These are phyloP conservation scores for Phytophthora tubulina DNA, from an alignment of 352 stramenopile genomes.

Conservation along the genomic window DNA sequence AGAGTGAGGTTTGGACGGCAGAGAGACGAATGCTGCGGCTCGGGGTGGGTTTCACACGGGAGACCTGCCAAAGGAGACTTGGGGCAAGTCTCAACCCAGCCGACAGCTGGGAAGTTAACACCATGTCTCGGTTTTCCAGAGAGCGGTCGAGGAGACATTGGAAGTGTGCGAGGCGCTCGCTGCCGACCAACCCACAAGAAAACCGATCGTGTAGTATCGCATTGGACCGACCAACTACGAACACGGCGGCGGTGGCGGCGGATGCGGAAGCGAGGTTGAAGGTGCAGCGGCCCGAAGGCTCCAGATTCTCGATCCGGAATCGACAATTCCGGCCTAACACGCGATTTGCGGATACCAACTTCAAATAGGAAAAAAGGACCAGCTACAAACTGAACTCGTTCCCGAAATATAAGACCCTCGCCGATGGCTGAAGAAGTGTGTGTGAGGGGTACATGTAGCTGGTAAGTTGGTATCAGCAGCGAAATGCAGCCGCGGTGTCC, in stretches of 20 bases:
- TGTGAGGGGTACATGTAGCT: too few relatives aligned
- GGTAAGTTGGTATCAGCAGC: too few relatives aligned
- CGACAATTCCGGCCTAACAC: neutral
- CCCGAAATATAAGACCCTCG: neutral
- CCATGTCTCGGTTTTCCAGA: slow-evolving; percentile 38
- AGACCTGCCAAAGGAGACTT: slow-evolving; percentile 21
- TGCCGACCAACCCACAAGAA: slow-evolving; percentile 32
- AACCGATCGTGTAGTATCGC: slow-evolving; percentile 20
- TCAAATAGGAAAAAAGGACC: neutral
- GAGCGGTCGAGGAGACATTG: slow-evolving; percentile 15
- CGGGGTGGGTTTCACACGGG: slow-evolving; percentile 9
- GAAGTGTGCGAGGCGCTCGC: slow-evolving; percentile 18
- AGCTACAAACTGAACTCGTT: neutral
- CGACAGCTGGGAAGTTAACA: slow-evolving; percentile 29
- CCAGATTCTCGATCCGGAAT: neutral
- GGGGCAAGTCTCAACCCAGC: slow-evolving; percentile 17
- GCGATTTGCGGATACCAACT: neutral
- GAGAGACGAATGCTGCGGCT: slow-evolving; percentile 32
- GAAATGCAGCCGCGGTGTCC: too few relatives aligned
- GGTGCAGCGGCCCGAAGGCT: neutral
- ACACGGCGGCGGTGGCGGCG: neutral
- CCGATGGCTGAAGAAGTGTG: neutral
- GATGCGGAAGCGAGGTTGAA: neutral
- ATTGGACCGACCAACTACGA: slow-evolving; percentile 14
- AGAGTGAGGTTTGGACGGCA: slow-evolving; percentile 32